Evolutionary conservation across 441 rosid species (phyloP).

Genomic region (Gossypium trilobum): DNA sequence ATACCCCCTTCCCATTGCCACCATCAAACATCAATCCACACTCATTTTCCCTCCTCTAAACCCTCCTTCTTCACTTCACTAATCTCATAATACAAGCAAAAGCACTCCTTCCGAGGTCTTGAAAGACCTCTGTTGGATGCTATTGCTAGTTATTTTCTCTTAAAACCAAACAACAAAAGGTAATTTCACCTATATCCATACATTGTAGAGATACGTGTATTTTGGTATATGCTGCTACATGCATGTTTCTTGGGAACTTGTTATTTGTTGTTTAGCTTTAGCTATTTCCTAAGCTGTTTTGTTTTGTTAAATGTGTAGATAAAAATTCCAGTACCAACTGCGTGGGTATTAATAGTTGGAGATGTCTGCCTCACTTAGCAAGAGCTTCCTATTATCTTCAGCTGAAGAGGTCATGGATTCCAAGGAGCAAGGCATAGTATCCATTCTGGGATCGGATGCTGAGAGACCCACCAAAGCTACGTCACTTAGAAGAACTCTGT

Average conservation of each 20-base stretch:
- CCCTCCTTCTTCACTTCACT: background rate
- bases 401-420: slow-evolving; percentile 28
- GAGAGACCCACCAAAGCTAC: slow-evolving; percentile 21
- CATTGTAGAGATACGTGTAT: background rate
- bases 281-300: background rate
- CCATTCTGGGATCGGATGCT: slow-evolving; percentile 47
- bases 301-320: slow-evolving; percentile 11
- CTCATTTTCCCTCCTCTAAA: background rate
- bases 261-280: background rate
- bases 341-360: background rate
- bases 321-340: slow-evolving; percentile 8
- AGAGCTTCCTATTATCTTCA: slow-evolving; percentile 41
- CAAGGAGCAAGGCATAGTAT: slow-evolving; percentile 55
- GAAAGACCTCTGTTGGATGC: slow-evolving; percentile 41
- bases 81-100: slow-evolving; percentile 6
- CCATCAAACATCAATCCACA: slow-evolving; percentile 12
- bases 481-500: slow-evolving; percentile 63
- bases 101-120: slow-evolving; percentile 34
- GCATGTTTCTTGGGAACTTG: slow-evolving; percentile 6
- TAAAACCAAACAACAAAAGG: slow-evolving; percentile 12
- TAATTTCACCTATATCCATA: background rate
- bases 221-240: background rate
- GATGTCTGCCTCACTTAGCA: slow-evolving; percentile 46
- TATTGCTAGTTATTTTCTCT: slow-evolving; percentile 10
- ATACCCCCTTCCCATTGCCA: slow-evolving; percentile 34